Conservation (phyloP, 2,329 filamentous ascomycete species). For the Ascochyta clinopodiicola region DNA sequence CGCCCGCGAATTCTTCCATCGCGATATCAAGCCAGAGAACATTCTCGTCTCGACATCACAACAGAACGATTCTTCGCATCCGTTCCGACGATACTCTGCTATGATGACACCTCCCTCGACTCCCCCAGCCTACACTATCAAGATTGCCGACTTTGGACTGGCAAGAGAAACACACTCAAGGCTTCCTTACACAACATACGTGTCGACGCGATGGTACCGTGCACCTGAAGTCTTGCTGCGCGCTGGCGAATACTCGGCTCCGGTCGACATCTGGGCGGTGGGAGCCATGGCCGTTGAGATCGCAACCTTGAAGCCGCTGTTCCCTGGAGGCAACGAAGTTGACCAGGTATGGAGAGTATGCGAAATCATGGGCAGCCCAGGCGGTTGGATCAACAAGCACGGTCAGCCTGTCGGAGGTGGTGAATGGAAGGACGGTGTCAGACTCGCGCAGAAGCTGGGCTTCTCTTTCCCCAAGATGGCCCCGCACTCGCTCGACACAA, state of each 20-base stretch:
- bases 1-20: slow-evolving; percentile 96
- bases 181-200: slow-evolving; percentile 95
- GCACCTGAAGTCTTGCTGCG: slow-evolving; percentile 93
- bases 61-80: slow-evolving; percentile 78
- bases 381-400: slow-evolving; percentile 95
- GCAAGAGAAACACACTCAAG: slow-evolving; percentile 98
- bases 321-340: slow-evolving; percentile 97
- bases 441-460: slow-evolving; percentile 91
- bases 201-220: slow-evolving; percentile 94
- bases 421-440: slow-evolving; percentile 95
- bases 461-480: slow-evolving; percentile 99
- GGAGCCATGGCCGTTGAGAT: slow-evolving; percentile 99
- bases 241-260: slow-evolving; percentile 95
- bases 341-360: slow-evolving; percentile 99
- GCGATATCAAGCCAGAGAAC: slow-evolving; percentile 99
- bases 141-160: slow-evolving; percentile 97
- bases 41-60: slow-evolving; percentile 94
- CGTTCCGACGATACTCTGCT: slow-evolving; percentile 91
- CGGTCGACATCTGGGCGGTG: slow-evolving; percentile 98
- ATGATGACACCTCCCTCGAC: slow-evolving; percentile 95
- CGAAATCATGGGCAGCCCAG: slow-evolving; percentile 98
- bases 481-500: slow-evolving; percentile 93
- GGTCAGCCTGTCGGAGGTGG: slow-evolving; percentile 88
- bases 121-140: slow-evolving; percentile 91
- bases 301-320: slow-evolving; percentile 92